These are phyloP conservation scores for Candolleomyces eurysporus DNA, from an alignment of 768 basidiomycete species.

Conservation along the genomic window DNA sequence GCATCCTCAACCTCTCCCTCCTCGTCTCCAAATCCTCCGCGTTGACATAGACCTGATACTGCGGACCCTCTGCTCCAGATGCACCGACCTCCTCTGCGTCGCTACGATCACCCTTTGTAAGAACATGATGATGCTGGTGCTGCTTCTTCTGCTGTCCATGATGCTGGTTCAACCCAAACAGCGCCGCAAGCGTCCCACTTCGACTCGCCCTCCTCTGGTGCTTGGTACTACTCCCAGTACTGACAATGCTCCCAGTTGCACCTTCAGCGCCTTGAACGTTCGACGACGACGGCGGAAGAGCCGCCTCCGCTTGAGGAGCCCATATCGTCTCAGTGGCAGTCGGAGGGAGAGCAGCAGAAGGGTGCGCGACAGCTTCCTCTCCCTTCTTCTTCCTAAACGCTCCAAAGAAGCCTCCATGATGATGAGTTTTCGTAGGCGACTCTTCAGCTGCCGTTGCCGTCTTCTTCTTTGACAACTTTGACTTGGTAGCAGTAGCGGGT, in stretches of 20 bases:
- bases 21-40: slow-evolving; percentile 2
- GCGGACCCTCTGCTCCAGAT: not conserved
- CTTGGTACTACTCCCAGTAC: not conserved
- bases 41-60: slow-evolving; percentile 6
- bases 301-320: not conserved
- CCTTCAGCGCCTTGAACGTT: too few relatives aligned
- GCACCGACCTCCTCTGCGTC: not conserved
- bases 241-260: too few relatives aligned
- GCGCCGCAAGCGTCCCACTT: not conserved
- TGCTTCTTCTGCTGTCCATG: too few relatives aligned
- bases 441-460: too few relatives aligned
- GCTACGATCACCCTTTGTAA: not conserved
- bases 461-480: too few relatives aligned
- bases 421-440: too few relatives aligned
- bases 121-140: not conserved
- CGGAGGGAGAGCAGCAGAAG: not conserved
- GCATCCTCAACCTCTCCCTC: not conserved
- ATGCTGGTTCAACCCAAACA: slow-evolving; percentile 3
- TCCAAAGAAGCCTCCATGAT: too few relatives aligned
- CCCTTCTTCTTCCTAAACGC: too few relatives aligned
- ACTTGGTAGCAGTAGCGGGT: too few relatives aligned
- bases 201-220: not conserved
- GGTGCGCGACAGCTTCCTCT: too few relatives aligned
- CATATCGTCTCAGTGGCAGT: not conserved
- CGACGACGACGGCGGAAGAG: not conserved